These are phyloP conservation scores for Cryphonectria japonica DNA, from an alignment of 2,329 filamentous ascomycete genomes.

Conservation along the genomic window DNA sequence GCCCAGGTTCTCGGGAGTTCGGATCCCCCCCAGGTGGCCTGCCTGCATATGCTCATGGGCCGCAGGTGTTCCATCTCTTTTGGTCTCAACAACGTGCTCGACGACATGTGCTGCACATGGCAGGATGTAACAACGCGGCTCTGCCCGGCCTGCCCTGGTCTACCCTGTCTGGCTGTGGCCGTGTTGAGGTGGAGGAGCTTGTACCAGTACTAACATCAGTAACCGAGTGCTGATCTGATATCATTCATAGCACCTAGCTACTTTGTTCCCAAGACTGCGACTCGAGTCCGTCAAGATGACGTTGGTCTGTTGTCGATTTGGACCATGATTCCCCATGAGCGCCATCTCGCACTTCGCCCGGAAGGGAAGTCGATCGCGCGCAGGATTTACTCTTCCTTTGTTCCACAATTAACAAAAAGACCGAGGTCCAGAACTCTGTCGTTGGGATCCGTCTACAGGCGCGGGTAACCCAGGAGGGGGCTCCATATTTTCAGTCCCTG, in stretches of 20 bases:
- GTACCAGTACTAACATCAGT: neutral
- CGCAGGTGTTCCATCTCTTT: neutral
- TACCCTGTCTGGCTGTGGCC: neutral
- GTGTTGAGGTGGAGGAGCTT: neutral
- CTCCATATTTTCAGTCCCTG: conserved; percentile 16
- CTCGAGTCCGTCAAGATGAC: conserved; percentile 2
- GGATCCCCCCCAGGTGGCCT: neutral
- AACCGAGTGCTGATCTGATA: neutral
- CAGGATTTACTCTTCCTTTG: conserved; percentile 22
- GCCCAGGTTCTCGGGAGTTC: neutral
- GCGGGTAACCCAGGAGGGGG: conserved; percentile 7
- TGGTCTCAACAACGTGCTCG: neutral
- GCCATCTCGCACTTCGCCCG: conserved; percentile 23
- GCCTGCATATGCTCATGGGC: neutral
- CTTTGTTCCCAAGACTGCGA: neutral
- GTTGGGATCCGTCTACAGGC: neutral
- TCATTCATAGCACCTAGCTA: neutral
- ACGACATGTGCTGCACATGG: neutral
- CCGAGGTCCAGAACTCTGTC: conserved; percentile 24
- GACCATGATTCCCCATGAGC: conserved; percentile 6
- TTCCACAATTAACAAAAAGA: conserved; percentile 12
- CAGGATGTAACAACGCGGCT: neutral
- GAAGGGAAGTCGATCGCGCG: conserved; percentile 29
- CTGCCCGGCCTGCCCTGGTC: too few species aligned
- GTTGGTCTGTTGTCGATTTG: neutral